Conservation (phyloP, 371 early-diverging fungal genomes). For the Actinomortierella wolfii region DNA sequence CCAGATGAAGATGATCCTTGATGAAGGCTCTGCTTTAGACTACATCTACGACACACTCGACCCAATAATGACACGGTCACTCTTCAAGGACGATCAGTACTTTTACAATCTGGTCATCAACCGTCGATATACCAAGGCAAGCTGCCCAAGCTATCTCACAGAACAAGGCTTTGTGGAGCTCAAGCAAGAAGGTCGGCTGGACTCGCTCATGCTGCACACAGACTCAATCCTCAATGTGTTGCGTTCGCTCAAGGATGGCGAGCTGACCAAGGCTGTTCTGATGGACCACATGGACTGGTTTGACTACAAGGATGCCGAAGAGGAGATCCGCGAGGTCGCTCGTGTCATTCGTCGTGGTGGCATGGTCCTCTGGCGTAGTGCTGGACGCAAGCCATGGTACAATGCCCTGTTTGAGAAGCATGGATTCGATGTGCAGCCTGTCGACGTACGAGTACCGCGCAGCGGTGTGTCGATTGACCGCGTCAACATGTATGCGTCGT, state of each 20-base stretch:
- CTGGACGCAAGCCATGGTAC: constrained; percentile 85
- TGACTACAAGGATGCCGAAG: constrained; percentile 59
- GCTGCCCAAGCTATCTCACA: constrained; percentile 79
- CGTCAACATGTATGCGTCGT: constrained; percentile 87
- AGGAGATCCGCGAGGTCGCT: constrained; percentile 71
- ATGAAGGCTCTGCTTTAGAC: constrained; percentile 78
- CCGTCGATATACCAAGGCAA: constrained; percentile 65
- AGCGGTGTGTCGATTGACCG: constrained; percentile 69
- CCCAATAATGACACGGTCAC: constrained; percentile 68
- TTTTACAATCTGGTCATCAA: constrained; percentile 82
- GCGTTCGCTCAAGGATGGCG: constrained; percentile 55
- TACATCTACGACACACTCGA: constrained; percentile 85
- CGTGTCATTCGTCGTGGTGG: constrained; percentile 67
- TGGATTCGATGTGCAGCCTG: constrained; percentile 71
- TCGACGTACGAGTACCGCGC: constrained; percentile 70
- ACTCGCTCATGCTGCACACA: constrained; percentile 80
- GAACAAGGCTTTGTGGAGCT: constrained; percentile 68
- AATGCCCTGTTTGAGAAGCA: constrained; percentile 69
- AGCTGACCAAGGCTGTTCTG: constrained; percentile 75
- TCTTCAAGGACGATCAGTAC: constrained; percentile 76
- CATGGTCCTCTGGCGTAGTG: constrained; percentile 80
- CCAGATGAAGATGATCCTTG: constrained; percentile 85
- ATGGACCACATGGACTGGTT: constrained; percentile 96
- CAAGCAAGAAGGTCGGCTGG: constrained; percentile 48
- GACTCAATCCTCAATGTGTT: constrained; percentile 75